Conservation (phyloP, 306 rosid species). For the Senna tora region DNA sequence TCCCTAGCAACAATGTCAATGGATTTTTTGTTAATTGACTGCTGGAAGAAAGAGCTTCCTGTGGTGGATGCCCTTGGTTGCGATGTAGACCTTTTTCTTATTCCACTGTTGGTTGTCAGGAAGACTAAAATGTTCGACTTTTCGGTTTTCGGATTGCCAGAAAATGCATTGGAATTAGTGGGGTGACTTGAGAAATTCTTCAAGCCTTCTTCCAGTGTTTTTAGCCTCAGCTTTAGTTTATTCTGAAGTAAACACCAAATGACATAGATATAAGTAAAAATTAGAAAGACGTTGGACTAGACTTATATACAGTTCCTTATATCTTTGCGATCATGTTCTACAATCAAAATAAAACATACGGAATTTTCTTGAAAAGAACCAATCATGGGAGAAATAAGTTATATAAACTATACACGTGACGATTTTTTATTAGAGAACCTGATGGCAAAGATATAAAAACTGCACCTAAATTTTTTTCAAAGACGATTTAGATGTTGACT, state of each 20-base stretch:
- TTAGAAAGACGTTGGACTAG: too few relatives aligned
- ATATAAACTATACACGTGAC: too few relatives aligned
- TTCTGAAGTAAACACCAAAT: slow-evolving; percentile 55
- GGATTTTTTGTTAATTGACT: slow-evolving; percentile 45
- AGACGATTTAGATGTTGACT: slow-evolving; percentile 1
- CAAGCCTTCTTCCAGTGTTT: slow-evolving; percentile 85
- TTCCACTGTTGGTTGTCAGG: slow-evolving; percentile 60
- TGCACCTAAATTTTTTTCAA: too few relatives aligned
- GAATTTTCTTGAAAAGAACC: too few relatives aligned
- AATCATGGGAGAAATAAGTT: too few relatives aligned
- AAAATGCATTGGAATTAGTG: slow-evolving; percentile 44
- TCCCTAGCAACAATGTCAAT: slow-evolving; percentile 45
- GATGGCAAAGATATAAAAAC: too few relatives aligned
- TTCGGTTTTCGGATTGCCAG: slow-evolving; percentile 57
- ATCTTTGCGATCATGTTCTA: too few relatives aligned
- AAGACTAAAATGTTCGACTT: slow-evolving; percentile 74
- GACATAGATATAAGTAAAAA: neutral
- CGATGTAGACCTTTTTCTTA: slow-evolving; percentile 76
- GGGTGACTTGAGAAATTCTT: slow-evolving; percentile 54
- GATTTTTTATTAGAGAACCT: too few relatives aligned
- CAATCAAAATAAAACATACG: too few relatives aligned
- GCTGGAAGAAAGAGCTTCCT: slow-evolving; percentile 55
- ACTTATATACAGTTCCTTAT: too few relatives aligned
- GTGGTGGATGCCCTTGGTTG: slow-evolving; percentile 63
- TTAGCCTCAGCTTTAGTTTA: slow-evolving; percentile 82